Evolutionary conservation across 2,329 filamentous ascomycete genomes (phyloP).

Genomic region (Hymenoscyphus infarciens): DNA sequence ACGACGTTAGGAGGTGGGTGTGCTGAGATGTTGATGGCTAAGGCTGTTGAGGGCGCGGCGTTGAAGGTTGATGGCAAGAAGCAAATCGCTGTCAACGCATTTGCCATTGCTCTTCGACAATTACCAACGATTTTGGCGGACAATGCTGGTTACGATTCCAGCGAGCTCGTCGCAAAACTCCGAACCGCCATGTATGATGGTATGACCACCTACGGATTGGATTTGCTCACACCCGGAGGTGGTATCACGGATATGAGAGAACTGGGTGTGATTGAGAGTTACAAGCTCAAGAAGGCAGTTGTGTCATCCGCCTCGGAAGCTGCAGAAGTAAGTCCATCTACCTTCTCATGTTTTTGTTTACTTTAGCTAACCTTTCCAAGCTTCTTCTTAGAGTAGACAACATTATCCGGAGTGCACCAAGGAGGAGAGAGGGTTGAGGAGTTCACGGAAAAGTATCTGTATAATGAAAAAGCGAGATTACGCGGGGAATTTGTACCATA

Average conservation of each 20-base stretch:
- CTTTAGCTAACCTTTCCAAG: constrained; percentile 41
- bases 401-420: constrained; percentile 90
- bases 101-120: constrained; percentile 84
- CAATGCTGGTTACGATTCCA: constrained; percentile 94
- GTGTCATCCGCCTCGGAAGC: constrained; percentile 95
- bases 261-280: constrained; percentile 91
- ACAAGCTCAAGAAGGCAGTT: constrained; percentile 98
- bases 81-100: constrained; percentile 86
- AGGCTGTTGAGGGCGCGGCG: constrained; percentile 90
- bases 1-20: constrained; percentile 94
- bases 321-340: constrained; percentile 68
- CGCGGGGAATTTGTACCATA: constrained; percentile 35
- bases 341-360: constrained; percentile 14
- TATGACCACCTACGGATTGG: constrained; percentile 85
- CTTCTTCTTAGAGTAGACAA: constrained; percentile 92
- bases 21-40: constrained; percentile 98
- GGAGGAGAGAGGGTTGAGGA: constrained; percentile 73
- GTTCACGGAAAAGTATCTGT: constrained; percentile 28
- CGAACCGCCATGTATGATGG: constrained; percentile 94
- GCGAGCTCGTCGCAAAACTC: constrained; percentile 85
- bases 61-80: constrained; percentile 97
- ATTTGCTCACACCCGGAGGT: constrained; percentile 83
- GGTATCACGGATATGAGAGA: constrained; percentile 96
- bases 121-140: constrained; percentile 95
- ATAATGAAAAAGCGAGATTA: constrained; percentile 30